A percentile compares a stretch with the other conserved stretches of the same genome.
phyloP scores from a whole-genome alignment of 768 basidiomycete genomes.

The Trametes cubensis region DNA sequence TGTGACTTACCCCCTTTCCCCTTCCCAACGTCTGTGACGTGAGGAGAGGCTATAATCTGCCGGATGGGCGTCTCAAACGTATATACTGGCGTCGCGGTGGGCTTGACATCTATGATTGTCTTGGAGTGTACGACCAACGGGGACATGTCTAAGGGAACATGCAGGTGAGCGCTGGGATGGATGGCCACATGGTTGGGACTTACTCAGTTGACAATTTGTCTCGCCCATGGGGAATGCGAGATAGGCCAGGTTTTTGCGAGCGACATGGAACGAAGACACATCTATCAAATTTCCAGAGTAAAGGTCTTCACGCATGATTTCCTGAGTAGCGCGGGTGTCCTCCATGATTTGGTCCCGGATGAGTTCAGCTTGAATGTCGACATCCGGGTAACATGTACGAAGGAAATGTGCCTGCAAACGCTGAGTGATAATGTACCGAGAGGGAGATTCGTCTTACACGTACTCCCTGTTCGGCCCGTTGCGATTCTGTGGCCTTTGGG shows the following conservation, averaged over 20 bases:
- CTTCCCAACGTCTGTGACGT: slow-evolving; percentile 24
- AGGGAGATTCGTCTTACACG: too few species aligned
- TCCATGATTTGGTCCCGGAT: slow-evolving; percentile 56
- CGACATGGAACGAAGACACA: slow-evolving; percentile 36
- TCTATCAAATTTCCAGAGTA: slow-evolving; percentile 57
- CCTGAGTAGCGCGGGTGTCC: slow-evolving; percentile 42
- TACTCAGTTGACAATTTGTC: slow-evolving; percentile 61
- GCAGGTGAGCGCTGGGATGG: neutral
- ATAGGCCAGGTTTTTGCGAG: slow-evolving; percentile 34
- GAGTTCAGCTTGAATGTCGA: slow-evolving; percentile 72
- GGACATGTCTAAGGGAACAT: slow-evolving; percentile 51
- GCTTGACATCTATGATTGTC: slow-evolving; percentile 38
- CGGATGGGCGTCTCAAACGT: slow-evolving; percentile 69
- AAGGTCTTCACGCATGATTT: slow-evolving; percentile 56
- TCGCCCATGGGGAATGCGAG: slow-evolving; percentile 70
- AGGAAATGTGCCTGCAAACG: slow-evolving; percentile 67
- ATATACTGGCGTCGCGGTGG: slow-evolving; percentile 44
- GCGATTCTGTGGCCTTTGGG: slow-evolving; percentile 35
- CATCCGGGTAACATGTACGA: slow-evolving; percentile 69
- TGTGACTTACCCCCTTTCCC: slow-evolving; percentile 7
- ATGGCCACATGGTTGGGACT: slow-evolving; percentile 27
- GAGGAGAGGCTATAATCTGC: slow-evolving; percentile 47
- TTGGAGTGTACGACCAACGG: slow-evolving; percentile 36
- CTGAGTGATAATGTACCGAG: too few species aligned
- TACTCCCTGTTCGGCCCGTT: slow-evolving; percentile 71